These are phyloP conservation scores for Phoenix dactylifera DNA, from an alignment of 176 grass and related monocot genomes.

Conservation along the genomic window DNA sequence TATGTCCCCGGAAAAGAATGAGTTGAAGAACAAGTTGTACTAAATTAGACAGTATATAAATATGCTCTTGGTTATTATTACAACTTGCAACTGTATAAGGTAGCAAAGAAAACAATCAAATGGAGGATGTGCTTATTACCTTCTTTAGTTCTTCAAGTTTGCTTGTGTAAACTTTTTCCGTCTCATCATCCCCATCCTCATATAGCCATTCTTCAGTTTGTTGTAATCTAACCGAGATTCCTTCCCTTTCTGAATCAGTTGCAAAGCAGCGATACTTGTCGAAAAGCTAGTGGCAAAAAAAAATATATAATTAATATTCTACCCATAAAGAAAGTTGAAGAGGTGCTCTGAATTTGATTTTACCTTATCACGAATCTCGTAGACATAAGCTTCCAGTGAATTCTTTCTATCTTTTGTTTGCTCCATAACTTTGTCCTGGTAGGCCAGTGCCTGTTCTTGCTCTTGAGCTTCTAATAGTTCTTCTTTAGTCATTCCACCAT, in stretches of 20 bases:
- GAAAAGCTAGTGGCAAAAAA: constrained; percentile 44
- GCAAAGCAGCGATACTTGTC: constrained; percentile 86
- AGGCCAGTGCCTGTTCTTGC: constrained; percentile 48
- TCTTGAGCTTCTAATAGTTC: constrained; percentile 66
- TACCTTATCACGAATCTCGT: constrained; percentile 95
- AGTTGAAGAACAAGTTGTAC: no score
- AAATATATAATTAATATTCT: neutral
- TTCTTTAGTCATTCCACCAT: constrained; percentile 56
- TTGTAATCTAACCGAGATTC: constrained; percentile 64
- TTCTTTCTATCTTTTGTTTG: constrained; percentile 94
- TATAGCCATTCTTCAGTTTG: constrained; percentile 98
- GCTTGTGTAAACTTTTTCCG: constrained; percentile 69
- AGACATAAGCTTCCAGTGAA: constrained; percentile 81
- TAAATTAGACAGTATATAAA: no score
- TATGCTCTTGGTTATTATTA: no score
- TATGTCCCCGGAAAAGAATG: no score
- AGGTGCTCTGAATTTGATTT: constrained; percentile 2
- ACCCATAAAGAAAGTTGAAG: neutral
- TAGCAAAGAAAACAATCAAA: neutral
- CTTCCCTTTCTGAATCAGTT: constrained; percentile 84
- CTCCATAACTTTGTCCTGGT: constrained; percentile 85
- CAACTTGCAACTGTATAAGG: no score
- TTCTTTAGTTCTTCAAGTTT: constrained; percentile 89
- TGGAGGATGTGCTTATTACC: constrained; percentile 29
- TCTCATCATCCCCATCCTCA: constrained; percentile 98